phyloP scores from a whole-genome alignment of 1,139 yeast species.

The Casaregolazyma lundiana region DNA sequence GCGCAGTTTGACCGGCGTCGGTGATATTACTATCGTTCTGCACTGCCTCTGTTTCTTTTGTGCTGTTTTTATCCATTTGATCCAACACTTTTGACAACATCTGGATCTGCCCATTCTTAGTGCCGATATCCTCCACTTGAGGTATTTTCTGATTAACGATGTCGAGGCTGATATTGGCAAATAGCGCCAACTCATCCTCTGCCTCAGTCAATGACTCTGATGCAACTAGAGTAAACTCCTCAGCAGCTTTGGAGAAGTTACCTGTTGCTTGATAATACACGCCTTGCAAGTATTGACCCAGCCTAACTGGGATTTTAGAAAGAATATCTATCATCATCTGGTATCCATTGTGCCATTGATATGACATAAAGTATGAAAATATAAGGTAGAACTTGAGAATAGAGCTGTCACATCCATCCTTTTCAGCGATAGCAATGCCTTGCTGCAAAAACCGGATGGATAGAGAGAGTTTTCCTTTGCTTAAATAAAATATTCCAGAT shows the following conservation, averaged over 20 bases:
- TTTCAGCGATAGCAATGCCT: constrained; percentile 3
- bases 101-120: neutral
- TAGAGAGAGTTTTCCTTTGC: constrained; percentile 5
- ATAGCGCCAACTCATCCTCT: constrained; percentile 3
- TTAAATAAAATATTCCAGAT: constrained; percentile 10
- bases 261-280: constrained; percentile 12
- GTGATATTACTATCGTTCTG: neutral
- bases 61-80: neutral
- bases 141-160: neutral
- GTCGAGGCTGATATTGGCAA: constrained; percentile 8
- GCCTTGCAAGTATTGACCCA: constrained; percentile 10
- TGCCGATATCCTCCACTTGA: neutral
- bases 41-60: neutral
- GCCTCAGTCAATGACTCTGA: constrained; percentile 5
- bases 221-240: constrained; percentile 6
- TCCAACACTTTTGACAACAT: neutral
- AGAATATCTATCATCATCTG: constrained; percentile 4
- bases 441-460: constrained; percentile 8
- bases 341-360: constrained; percentile 10
- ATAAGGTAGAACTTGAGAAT: constrained; percentile 5
- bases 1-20: no score
- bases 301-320: constrained; percentile 3
- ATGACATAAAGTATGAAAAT: constrained; percentile 8
- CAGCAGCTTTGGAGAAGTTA: constrained; percentile 3
- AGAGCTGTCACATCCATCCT: neutral